Base-by-base conservation (phyloP, 106 monocot genomes). In the Chionographis japonica region DNA sequence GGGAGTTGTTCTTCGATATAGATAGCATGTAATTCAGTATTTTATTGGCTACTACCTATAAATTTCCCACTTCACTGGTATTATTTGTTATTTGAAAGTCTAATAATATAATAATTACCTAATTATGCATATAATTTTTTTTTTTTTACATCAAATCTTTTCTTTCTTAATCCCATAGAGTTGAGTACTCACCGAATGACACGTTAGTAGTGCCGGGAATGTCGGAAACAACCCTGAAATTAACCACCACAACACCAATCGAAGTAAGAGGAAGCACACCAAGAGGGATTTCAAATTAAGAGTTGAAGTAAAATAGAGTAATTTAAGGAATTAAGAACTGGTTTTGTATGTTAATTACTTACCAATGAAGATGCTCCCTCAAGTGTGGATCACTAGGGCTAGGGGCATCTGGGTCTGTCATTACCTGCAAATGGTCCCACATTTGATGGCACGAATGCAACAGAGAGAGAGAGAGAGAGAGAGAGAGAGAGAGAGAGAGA, bases 321-420 rank as follows among this genome's bases (percentile, higher is more conserved):
- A 72, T 1, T 3, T 15, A 19, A 16, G 36, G 35, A 72, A 3
- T 3, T 15, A 19, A 16, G 36, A 52, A 27, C 35, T 13, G 12
- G 3, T 2, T 10, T 15, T 0, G 15, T 5, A 12, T 62, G 55
- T 37, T 3, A 3, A 20, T 2, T 10, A 43, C 57, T 66, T 12
- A 81, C 76, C 81, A 76, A 62, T 81, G 81, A 50, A 81, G 72
- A 68, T 70, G 68, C 20, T 75, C 75, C 60, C 75, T 68, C 68
- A 54, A 61, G 61, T 60, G 38, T 8, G 75, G 68, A 12, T 55
- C 53, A 27, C 75, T 68, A 38, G 75, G 75, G 27, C 68, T 68
- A 8, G 75, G 75, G 14, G 60, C 67, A 54, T 68, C 72, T 38
- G 72, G 63, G 12, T 63, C 72, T 41, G 40, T 67, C 79, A 79